Conservation (phyloP, 129 eudicot genomes). For the Saposhnikovia divaricata region DNA sequence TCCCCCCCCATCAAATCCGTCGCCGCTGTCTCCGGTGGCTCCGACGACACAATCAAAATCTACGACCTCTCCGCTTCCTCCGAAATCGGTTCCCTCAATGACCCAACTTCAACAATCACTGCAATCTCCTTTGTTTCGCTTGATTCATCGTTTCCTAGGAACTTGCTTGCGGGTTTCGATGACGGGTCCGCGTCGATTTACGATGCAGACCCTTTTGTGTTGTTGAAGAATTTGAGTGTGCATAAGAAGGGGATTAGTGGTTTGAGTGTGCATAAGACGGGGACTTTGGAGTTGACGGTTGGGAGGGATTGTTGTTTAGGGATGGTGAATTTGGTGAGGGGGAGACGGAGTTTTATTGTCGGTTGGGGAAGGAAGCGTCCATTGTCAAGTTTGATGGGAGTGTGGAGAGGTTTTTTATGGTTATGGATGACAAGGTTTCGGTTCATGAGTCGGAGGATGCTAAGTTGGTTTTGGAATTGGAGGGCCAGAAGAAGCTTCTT, state of each 20-base stretch:
- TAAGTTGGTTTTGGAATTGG: too few species aligned
- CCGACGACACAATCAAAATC: conserved; percentile 86
- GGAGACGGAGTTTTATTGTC: too few species aligned
- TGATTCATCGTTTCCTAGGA: conserved; percentile 54
- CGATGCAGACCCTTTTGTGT: conserved; percentile 85
- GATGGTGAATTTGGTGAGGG: too few species aligned
- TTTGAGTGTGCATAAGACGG: conserved; percentile 61
- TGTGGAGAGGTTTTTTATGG: too few species aligned
- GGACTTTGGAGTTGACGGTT: conserved; percentile 67
- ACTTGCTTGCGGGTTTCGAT: conserved; percentile 56
- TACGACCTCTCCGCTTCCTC: conserved; percentile 77
- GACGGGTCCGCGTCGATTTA: conserved; percentile 64
- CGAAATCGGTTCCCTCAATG: conserved; percentile 66
- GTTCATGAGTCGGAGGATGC: too few species aligned
- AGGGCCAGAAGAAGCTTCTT: too few species aligned
- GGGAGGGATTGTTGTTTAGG: conserved; percentile 63
- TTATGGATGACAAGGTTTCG: too few species aligned
- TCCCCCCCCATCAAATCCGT: conserved; percentile 73
- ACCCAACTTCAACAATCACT: conserved; percentile 64
- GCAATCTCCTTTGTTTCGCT: conserved; percentile 52
- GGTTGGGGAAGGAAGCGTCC: too few species aligned
- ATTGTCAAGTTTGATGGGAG: too few species aligned
- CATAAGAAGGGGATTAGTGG: conserved; percentile 63
- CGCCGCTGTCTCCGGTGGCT: conserved; percentile 81
- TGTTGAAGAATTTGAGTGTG: conserved; percentile 44